Evolutionary conservation across 106 monocot genomes (phyloP).

Genomic region (Vanilla planifolia): DNA sequence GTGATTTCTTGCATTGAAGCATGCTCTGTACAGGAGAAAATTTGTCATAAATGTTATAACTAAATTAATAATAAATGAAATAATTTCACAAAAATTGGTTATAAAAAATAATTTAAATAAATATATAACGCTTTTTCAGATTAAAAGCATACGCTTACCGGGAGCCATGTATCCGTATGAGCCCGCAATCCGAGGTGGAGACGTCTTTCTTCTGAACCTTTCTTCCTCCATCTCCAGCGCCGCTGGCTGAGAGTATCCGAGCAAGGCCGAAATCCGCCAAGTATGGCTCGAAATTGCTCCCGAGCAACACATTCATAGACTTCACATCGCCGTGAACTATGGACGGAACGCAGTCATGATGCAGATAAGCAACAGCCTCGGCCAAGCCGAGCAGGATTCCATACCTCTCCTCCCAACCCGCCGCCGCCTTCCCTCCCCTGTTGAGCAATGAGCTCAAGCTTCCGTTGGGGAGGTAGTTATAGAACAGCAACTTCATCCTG

Average conservation of each 20-base stretch:
- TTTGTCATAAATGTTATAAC: too few relatives aligned
- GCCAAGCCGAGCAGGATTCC: conserved; percentile 80
- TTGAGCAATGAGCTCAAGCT: conserved; percentile 72
- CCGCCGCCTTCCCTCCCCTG: conserved; percentile 40
- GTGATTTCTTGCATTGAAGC: conserved; percentile 62
- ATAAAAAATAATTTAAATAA: too few relatives aligned
- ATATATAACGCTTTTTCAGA: too few relatives aligned
- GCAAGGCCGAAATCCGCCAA: conserved; percentile 91
- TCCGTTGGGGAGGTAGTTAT: conserved; percentile 75
- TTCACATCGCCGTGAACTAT: conserved; percentile 93
- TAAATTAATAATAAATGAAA: too few relatives aligned
- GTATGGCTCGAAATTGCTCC: conserved; percentile 63
- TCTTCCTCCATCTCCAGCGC: not conserved
- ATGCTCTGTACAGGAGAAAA: too few relatives aligned
- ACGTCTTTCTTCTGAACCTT: conserved; percentile 5
- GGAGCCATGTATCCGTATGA: conserved; percentile 97
- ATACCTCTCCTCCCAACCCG: conserved; percentile 76
- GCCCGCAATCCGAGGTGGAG: conserved; percentile 40
- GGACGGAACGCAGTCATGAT: conserved; percentile 94
- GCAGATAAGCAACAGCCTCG: conserved; percentile 81
- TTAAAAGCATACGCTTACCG: conserved; percentile 26
- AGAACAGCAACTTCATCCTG: conserved; percentile 66
- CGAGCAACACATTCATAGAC: conserved; percentile 89
- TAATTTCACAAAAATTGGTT: too few relatives aligned
- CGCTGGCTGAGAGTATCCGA: conserved; percentile 16